These are phyloP conservation scores for Curvularia sp. DNA, from an alignment of 2,329 filamentous ascomycete species.

Conservation along the genomic window DNA sequence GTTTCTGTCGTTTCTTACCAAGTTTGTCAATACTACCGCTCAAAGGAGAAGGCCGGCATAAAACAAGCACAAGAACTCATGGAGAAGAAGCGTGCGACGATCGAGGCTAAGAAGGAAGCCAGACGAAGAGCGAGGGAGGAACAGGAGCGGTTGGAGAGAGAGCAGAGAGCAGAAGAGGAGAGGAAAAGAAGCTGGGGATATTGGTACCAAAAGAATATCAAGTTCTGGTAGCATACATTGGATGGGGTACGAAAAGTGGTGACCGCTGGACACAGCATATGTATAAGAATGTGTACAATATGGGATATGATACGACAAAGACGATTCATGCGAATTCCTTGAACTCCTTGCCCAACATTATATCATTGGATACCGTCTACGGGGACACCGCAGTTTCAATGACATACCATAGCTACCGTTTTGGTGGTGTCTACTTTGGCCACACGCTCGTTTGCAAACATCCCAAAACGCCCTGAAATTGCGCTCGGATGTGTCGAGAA, in stretches of 20 bases:
- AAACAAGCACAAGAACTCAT: slow-evolving; percentile 84
- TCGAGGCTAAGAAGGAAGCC: slow-evolving; percentile 56
- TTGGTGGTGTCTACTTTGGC: background rate
- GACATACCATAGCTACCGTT: background rate
- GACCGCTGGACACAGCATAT: slow-evolving; percentile 25
- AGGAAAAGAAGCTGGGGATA: slow-evolving; percentile 46
- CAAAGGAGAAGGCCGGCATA: slow-evolving; percentile 81
- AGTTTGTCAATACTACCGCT: slow-evolving; percentile 78
- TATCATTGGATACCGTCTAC: background rate
- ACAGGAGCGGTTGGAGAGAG: slow-evolving; percentile 45
- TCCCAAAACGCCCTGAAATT: background rate
- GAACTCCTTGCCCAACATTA: background rate
- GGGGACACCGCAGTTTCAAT: background rate
- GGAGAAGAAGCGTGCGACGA: slow-evolving; percentile 68
- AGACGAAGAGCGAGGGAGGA: slow-evolving; percentile 54
- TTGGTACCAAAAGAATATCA: slow-evolving; percentile 47
- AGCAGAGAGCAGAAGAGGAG: slow-evolving; percentile 42
- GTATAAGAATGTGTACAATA: slow-evolving; percentile 26
- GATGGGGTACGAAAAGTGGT: background rate
- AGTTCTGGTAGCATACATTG: slow-evolving; percentile 39
- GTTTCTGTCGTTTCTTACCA: slow-evolving; percentile 78
- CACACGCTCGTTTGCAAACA: background rate
- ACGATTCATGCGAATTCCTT: background rate
- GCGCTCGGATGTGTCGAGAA: background rate
- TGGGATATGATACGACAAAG: background rate